Conservation (phyloP, 805 yeast genomes). For the Jamesozyma jinghongensis region DNA sequence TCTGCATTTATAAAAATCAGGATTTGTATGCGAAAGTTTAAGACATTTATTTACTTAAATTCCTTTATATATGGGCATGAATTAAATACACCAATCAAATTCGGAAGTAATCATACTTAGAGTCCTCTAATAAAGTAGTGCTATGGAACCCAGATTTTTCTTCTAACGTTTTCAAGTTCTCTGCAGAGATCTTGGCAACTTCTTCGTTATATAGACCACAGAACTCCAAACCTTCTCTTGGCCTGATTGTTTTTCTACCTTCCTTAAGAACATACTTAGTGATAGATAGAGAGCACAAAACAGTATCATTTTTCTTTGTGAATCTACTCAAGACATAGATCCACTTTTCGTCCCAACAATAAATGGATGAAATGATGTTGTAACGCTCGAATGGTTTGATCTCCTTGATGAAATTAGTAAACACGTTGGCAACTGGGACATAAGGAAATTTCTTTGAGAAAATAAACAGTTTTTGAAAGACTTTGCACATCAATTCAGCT, state of each 20-base stretch:
- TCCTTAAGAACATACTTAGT: slow-evolving; percentile 78
- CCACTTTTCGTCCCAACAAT: slow-evolving; percentile 89
- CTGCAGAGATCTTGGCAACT: slow-evolving; percentile 34
- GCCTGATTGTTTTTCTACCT: slow-evolving; percentile 66
- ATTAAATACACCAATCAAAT: too few species aligned
- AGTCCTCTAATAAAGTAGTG: slow-evolving; percentile 18
- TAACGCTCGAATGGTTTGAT: slow-evolving; percentile 58
- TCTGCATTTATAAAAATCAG: too few species aligned
- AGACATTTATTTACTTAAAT: too few species aligned
- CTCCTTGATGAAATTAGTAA: slow-evolving; percentile 60
- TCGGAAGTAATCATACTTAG: slow-evolving; percentile 2
- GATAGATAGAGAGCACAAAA: slow-evolving; percentile 48
- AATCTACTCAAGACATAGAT: slow-evolving; percentile 61
- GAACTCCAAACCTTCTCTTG: slow-evolving; percentile 46
- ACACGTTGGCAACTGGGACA: slow-evolving; percentile 69
- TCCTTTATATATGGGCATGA: too few species aligned
- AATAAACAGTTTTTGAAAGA: slow-evolving; percentile 49
- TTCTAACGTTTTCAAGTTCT: slow-evolving; percentile 29
- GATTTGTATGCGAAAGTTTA: too few species aligned
- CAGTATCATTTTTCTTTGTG: slow-evolving; percentile 32
- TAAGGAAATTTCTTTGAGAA: slow-evolving; percentile 42
- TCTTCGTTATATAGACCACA: slow-evolving; percentile 50
- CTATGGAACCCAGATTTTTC: slow-evolving; percentile 26
- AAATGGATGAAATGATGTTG: slow-evolving; percentile 45
- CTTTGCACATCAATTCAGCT: slow-evolving; percentile 46